Conservation (phyloP, 176 grass and related monocot genomes). For the Oryza punctata region DNA sequence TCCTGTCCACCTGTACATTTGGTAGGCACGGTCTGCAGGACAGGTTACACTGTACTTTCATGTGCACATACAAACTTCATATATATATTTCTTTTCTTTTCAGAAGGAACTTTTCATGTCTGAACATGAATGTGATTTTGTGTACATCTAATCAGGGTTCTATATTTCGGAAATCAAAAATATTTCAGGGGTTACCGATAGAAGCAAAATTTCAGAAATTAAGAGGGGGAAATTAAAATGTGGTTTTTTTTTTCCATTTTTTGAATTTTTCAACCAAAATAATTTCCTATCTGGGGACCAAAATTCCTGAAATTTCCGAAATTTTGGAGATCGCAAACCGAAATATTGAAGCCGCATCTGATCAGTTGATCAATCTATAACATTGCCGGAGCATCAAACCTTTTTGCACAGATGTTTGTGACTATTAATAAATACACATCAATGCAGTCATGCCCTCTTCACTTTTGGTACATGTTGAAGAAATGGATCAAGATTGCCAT, state of each 20-base stretch:
- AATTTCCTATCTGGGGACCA: too few species aligned
- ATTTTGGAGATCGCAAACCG: too few species aligned
- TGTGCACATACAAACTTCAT: background rate
- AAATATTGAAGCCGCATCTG: background rate
- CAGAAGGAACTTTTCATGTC: background rate
- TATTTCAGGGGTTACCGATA: too few species aligned
- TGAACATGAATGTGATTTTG: background rate
- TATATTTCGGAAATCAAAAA: too few species aligned
- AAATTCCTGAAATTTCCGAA: too few species aligned
- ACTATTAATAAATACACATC: background rate
- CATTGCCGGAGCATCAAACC: background rate
- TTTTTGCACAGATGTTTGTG: background rate
- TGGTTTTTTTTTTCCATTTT: too few species aligned
- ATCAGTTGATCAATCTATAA: background rate
- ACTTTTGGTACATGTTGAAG: constrained; percentile 9
- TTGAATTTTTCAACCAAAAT: too few species aligned
- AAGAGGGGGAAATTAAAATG: too few species aligned
- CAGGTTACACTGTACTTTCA: background rate
- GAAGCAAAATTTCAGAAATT: too few species aligned
- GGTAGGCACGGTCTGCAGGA: background rate
- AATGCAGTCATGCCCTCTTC: background rate
- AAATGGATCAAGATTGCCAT: constrained; percentile 27
- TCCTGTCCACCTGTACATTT: background rate
- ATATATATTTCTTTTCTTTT: background rate
- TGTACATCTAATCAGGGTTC: background rate